Percentiles rank a stretch among this genome's conserved stretches.
These are phyloP conservation scores for Boletellus ananas DNA, from an alignment of 768 basidiomycete species.

Conservation along the genomic window DNA sequence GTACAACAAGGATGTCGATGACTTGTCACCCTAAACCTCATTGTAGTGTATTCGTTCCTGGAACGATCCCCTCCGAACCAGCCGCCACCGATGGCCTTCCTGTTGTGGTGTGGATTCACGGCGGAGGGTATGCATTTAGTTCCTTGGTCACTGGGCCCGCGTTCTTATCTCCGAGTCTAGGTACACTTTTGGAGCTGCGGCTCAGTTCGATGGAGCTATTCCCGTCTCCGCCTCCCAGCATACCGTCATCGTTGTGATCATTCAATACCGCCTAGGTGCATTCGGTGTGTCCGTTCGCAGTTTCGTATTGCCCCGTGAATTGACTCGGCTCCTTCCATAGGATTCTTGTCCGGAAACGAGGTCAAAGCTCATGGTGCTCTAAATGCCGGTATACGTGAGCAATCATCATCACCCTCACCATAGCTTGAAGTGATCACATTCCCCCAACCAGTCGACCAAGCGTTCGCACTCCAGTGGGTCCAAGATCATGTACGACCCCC, in stretches of 20 bases:
- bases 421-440: background rate
- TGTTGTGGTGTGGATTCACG: constrained; percentile 37
- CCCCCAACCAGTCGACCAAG: constrained; percentile 30
- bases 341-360: constrained; percentile 31
- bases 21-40: background rate
- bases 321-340: constrained; percentile 9
- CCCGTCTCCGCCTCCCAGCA: constrained; percentile 23
- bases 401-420: background rate
- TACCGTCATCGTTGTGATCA: constrained; percentile 25
- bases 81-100: constrained; percentile 17
- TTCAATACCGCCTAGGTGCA: constrained; percentile 36
- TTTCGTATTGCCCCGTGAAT: background rate
- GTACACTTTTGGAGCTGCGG: constrained; percentile 21
- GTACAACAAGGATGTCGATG: background rate
- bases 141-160: no score
- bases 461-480: constrained; percentile 34
- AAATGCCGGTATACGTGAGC: constrained; percentile 35
- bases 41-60: constrained; percentile 8
- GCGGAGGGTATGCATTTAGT: constrained; percentile 28
- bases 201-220: constrained; percentile 18
- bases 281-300: constrained; percentile 21
- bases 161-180: constrained; percentile 7
- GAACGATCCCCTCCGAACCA: constrained; percentile 2
- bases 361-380: constrained; percentile 30
- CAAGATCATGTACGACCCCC: constrained; percentile 28